Evolutionary conservation across 768 basidiomycete species (phyloP), one percentile per base, ranked within the genome.

Genomic region (Trametes coccinea): DNA sequence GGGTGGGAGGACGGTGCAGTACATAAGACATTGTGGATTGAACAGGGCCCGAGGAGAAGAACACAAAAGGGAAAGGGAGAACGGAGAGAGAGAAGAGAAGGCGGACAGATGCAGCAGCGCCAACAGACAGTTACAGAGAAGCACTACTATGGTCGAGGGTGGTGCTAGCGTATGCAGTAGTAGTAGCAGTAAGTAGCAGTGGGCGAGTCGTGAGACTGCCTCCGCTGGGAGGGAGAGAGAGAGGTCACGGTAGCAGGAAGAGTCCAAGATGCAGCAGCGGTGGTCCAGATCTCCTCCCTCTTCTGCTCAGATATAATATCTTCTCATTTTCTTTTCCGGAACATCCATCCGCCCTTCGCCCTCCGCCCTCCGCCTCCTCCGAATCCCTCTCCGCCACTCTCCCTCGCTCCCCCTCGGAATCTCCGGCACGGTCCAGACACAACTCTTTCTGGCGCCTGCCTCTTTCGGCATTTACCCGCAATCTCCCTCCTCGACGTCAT

Each of bases 1-100:
- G 75, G 51, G 74, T 74, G n/a, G 73, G 64, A 2, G 75, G 73
- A 57, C 76, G 71, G 46, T 72, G 71, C 34, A 74, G 66, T 30
- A 72, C 66, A 62, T 76, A 75, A 51, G 76, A 55, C 76, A 77
- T 77, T 55, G 64, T 63, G 59, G 40, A 34, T 22, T 22, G 49
- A 47, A 49, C 27, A 56, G 34, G 17, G 33, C 33, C 17, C 29
- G 40, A 54, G 27, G 27, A 22, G 57, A 62, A 44, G 59, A 34
- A 30, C 30, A 49, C 44, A 39, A 51, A 41, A 43, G 49, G 39
- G 43, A 27, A 45, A 34, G 44, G 41, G 13, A 58, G 47, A 49
- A 48, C 45, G 56, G 45, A 48, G 29, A 33, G 17, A 27, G 17
- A 33, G 31, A 5, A 16, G 31, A 33, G 54, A 22, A 31, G 33